phyloP scores from a whole-genome alignment of 2,329 filamentous ascomycete genomes.

The Trichothecium sympodiale region DNA sequence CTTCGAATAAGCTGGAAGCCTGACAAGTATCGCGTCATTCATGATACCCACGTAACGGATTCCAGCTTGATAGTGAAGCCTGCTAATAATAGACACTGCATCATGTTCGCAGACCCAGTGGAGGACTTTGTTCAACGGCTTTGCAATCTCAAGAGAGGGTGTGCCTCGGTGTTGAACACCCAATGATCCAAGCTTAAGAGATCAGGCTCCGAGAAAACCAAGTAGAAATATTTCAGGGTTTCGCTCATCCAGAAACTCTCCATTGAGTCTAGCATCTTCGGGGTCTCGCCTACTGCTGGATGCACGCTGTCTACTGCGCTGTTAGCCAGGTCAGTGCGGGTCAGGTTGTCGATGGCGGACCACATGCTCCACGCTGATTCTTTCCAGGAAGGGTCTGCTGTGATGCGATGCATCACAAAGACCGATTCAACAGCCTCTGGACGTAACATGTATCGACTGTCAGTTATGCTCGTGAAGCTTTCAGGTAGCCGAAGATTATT shows the following conservation, averaged over 20 bases:
- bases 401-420: slow-evolving; percentile 42
- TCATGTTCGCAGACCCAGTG: too few relatives aligned
- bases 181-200: slow-evolving; percentile 56
- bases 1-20: too few relatives aligned
- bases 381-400: slow-evolving; percentile 30
- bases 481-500: slow-evolving; percentile 26
- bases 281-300: not conserved
- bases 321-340: slow-evolving; percentile 35
- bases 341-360: slow-evolving; percentile 31
- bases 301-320: slow-evolving; percentile 33
- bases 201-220: slow-evolving; percentile 57
- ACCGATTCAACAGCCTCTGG: slow-evolving; percentile 43
- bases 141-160: slow-evolving; percentile 28
- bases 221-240: slow-evolving; percentile 66
- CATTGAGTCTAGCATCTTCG: not conserved
- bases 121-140: too few relatives aligned
- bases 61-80: too few relatives aligned
- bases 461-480: slow-evolving; percentile 51
- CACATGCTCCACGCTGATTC: slow-evolving; percentile 46
- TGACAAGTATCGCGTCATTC: too few relatives aligned
- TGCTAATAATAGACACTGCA: too few relatives aligned
- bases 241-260: slow-evolving; percentile 66
- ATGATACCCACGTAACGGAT: too few relatives aligned
- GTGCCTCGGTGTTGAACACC: slow-evolving; percentile 47
- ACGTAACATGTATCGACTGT: slow-evolving; percentile 39